Percentiles rank a stretch among this genome's conserved stretches.
phyloP scores from a whole-genome alignment of 768 basidiomycete genomes.

The Xerocomellus intermedius region DNA sequence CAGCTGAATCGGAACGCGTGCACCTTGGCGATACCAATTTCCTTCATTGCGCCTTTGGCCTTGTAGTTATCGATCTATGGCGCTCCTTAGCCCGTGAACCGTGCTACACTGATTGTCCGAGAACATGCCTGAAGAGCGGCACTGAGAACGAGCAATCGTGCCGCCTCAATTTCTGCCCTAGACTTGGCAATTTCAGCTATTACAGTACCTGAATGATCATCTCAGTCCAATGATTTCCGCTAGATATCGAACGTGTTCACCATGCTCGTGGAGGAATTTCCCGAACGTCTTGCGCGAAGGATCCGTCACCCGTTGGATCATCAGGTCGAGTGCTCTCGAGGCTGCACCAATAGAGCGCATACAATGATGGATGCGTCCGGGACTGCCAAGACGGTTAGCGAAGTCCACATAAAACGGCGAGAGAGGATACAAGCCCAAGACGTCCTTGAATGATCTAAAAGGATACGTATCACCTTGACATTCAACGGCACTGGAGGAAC shows the following conservation, averaged over 20 bases:
- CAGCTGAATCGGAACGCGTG: constrained; percentile 4
- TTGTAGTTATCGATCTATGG: constrained; percentile 81
- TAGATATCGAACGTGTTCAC: constrained; percentile 38
- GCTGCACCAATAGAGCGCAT: constrained; percentile 97
- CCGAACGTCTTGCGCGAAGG: constrained; percentile 91
- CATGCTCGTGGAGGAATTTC: constrained; percentile 88
- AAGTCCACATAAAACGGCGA: background rate
- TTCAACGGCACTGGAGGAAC: background rate
- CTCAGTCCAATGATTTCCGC: background rate
- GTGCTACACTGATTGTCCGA: background rate
- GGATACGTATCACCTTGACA: background rate
- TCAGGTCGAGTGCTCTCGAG: constrained; percentile 76
- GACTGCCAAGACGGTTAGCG: constrained; percentile 42
- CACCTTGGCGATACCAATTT: constrained; percentile 97
- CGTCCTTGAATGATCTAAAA: constrained; percentile 90
- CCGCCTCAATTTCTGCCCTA: constrained; percentile 88
- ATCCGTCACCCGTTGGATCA: constrained; percentile 93
- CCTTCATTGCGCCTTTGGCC: constrained; percentile 94
- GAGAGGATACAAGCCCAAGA: constrained; percentile 60
- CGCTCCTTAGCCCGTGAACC: constrained; percentile 1
- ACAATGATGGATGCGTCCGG: constrained; percentile 96
- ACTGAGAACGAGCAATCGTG: constrained; percentile 84
- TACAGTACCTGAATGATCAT: constrained; percentile 64
- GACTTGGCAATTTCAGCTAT: constrained; percentile 89
- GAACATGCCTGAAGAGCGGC: constrained; percentile 76